These are phyloP conservation scores for Priceomyces melissophilus DNA, from an alignment of 805 yeast species.

Conservation along the genomic window DNA sequence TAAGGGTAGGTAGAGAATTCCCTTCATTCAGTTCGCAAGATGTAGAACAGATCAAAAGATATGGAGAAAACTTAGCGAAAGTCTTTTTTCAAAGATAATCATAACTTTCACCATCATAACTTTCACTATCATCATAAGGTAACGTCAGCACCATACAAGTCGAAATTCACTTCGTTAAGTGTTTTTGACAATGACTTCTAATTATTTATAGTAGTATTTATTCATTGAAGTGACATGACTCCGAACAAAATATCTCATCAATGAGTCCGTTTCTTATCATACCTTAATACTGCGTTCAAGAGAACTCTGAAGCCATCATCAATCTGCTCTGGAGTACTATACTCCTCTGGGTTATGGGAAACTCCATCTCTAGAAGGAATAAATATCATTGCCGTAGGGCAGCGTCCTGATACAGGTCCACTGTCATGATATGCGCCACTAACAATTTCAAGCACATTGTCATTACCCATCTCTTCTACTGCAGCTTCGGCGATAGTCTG, in stretches of 20 bases:
- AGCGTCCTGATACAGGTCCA: conserved; percentile 50
- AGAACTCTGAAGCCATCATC: conserved; percentile 56
- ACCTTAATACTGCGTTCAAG: conserved; percentile 41
- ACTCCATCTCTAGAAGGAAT: conserved; percentile 67
- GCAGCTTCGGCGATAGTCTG: conserved; percentile 54
- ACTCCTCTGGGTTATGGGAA: conserved; percentile 65
- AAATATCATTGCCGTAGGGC: conserved; percentile 73
- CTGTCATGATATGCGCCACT: conserved; percentile 79
- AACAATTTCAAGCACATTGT: conserved; percentile 39
- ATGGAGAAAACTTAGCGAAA: too few relatives aligned
- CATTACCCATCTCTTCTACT: conserved; percentile 43
- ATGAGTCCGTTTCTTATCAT: conserved; percentile 14
- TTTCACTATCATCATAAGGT: too few relatives aligned
- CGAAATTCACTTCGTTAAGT: too few relatives aligned
- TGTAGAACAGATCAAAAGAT: conserved; percentile 1
- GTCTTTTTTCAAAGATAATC: too few relatives aligned
- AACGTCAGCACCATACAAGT: too few relatives aligned
- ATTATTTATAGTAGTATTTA: too few relatives aligned
- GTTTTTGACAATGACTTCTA: too few relatives aligned
- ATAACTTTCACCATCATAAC: too few relatives aligned
- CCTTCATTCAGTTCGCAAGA: conserved; percentile 18
- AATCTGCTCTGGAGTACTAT: conserved; percentile 59
- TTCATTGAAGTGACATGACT: too few relatives aligned
- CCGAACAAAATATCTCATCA: too few relatives aligned
- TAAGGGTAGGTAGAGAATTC: conserved; percentile 18